Conservation (phyloP, 2,329 filamentous ascomycete genomes). For the Triangularia verruculosa region DNA sequence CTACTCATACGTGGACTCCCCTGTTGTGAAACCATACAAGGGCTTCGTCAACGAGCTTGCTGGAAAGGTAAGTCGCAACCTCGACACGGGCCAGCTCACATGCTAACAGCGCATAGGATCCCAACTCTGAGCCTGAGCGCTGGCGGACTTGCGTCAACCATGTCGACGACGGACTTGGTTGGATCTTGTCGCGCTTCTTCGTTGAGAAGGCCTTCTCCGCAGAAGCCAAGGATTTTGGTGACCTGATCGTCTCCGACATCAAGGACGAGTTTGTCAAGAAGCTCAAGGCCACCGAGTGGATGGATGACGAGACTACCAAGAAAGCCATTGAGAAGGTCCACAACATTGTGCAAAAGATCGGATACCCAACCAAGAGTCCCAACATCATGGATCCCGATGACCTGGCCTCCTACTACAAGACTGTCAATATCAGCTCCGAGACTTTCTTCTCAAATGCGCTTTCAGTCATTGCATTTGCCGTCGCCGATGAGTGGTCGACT, state of each 20-base stretch:
- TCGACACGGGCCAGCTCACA: slow-evolving; percentile 26
- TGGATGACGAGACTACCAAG: slow-evolving; percentile 58
- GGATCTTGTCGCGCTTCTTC: slow-evolving; percentile 72
- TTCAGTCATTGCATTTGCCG: slow-evolving; percentile 25
- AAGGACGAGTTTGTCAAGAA: slow-evolving; percentile 63
- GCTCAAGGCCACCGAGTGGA: slow-evolving; percentile 60
- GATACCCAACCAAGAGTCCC: slow-evolving; percentile 41
- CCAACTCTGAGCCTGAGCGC: slow-evolving; percentile 58
- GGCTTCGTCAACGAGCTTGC: slow-evolving; percentile 59
- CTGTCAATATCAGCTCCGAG: slow-evolving; percentile 34
- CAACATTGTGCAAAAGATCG: slow-evolving; percentile 66
- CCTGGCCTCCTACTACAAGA: slow-evolving; percentile 55
- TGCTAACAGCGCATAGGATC: slow-evolving; percentile 32
- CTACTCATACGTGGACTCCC: slow-evolving; percentile 59
- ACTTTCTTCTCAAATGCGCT: slow-evolving; percentile 58
- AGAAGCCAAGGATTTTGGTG: slow-evolving; percentile 59
- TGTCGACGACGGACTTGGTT: slow-evolving; percentile 53
- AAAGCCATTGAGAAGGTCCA: slow-evolving; percentile 62
- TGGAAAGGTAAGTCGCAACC: slow-evolving; percentile 43
- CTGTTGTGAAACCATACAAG: slow-evolving; percentile 56
- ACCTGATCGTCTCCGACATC: slow-evolving; percentile 60
- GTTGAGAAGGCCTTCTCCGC: slow-evolving; percentile 66
- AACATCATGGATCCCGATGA: slow-evolving; percentile 50
- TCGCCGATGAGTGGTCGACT: slow-evolving; percentile 20
- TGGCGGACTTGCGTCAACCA: slow-evolving; percentile 37